phyloP scores from a whole-genome alignment of 371 early-diverging fungal genomes.

The Blyttiomyces sp. region DNA sequence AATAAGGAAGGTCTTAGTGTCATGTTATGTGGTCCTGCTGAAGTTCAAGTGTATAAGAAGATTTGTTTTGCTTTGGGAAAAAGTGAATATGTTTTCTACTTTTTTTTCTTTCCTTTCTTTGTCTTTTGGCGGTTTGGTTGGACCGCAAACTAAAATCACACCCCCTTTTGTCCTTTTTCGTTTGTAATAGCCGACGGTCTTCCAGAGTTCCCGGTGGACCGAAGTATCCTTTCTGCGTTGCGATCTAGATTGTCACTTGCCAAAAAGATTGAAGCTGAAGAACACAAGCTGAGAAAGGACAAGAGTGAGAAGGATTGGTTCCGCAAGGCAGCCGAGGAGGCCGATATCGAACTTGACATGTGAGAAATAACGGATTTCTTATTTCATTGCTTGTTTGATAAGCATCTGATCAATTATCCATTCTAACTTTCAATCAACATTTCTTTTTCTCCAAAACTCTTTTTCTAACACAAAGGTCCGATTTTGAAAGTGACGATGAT shows the following conservation, averaged over 20 bases:
- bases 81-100: slow-evolving; percentile 24
- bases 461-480: too few relatives aligned
- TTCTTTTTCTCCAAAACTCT: too few relatives aligned
- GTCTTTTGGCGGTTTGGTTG: slow-evolving; percentile 9
- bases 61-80: slow-evolving; percentile 73
- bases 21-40: slow-evolving; percentile 79
- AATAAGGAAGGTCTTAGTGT: slow-evolving; percentile 78
- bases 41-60: slow-evolving; percentile 71
- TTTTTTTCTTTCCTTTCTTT: background rate
- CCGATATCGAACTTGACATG: slow-evolving; percentile 74
- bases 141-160: background rate
- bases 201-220: slow-evolving; percentile 69
- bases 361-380: slow-evolving; percentile 47
- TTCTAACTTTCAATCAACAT: background rate
- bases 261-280: slow-evolving; percentile 70
- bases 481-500: slow-evolving; percentile 19
- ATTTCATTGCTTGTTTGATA: background rate
- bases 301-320: slow-evolving; percentile 79
- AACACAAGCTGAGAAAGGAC: slow-evolving; percentile 70
- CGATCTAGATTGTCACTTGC: slow-evolving; percentile 73
- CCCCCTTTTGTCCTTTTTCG: background rate
- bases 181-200: slow-evolving; percentile 54
- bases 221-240: slow-evolving; percentile 55
- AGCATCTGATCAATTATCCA: background rate
- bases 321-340: slow-evolving; percentile 76